Evolutionary conservation across 352 stramenopile genomes (phyloP), one percentile per base, ranked within the genome.

Genomic region (Aphanomyces cochlioides): DNA sequence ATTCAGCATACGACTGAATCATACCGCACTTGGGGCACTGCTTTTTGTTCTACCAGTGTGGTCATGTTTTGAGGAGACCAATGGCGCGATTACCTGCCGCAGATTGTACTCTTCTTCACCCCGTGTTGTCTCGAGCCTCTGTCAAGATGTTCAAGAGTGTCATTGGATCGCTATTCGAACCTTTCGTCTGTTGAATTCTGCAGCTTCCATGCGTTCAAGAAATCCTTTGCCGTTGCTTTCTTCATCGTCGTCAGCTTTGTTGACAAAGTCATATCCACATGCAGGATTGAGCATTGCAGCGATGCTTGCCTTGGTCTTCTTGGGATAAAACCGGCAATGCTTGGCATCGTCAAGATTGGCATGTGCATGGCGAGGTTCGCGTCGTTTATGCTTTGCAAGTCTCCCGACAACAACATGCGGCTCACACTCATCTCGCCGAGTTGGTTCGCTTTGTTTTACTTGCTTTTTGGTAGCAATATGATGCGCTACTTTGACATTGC

Each of bases 71-170:
- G 37, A 59, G 10, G 28, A 48, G 19, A 12, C 45, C 12, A 8
- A 19, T 56, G 5, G 4, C 38, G 17, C 15, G 56, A 61, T 47
- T n/a, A 88, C 82, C 69, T 88, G 67, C 17, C 80, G 73, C 39
- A 77, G 73, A 41, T 86, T 81, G 74, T 94, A 92, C 40, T 91
- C 84, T 43, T 90, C 89, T 63, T 94, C 86, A 4, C 83, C 83
- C 38, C 86, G 74, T 34, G 82, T 89, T 45, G 85, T 74, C 53
- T 89, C 82, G 4, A 94, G 70, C 79, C 87, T 89, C 86, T 94
- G 71, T 12, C 12, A 54, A 7, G 3, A 66, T 50, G 15, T 7
- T 37, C 34, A 57, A 10, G 28, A 28, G 28, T 28, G 28, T 28
- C 28, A 28, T 28, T 28, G 28, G 28, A 28, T 28, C 28, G 28